Base-by-base conservation (phyloP, 1,284 basidiomycete species). In the Tylopilus sp. region DNA sequence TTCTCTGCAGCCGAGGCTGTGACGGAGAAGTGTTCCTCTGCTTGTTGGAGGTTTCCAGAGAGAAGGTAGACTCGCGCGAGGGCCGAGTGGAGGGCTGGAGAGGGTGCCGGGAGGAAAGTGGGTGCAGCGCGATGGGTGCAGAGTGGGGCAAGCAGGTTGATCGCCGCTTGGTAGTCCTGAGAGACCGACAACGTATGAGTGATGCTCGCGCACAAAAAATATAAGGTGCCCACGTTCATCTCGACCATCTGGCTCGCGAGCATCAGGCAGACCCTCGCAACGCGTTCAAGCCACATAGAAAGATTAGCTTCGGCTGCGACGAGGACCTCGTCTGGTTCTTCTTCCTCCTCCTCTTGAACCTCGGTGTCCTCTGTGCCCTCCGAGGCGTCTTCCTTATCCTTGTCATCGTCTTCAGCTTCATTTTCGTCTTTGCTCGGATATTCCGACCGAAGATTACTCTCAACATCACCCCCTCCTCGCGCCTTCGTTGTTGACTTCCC, bases 231-330 rank as follows among this genome's bases (percentile, higher is more conserved):
- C 46, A 82, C 83, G 70, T 83, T 84, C 81, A 87, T 82, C 62
- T 90, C 89, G 44, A 85, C 71, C 58, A 91, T 65, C 65, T 89
- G 83, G 25, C 81, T 83, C 7, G 84, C 84, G 40, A 89, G 75
- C 53, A 90, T 87, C 49, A 89, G 64, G 48, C 74, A 80, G 12
- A 89, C 69, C 44, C 86, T 71, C 26, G 84, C 78, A 1, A 81
- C 82, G 42, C 89, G 76, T 66, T 90, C 87, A 53, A 80, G 81
- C 89, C 89, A 92, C 85, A 89, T 86, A 41, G 74, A 75, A 10
- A 73, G 64, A n/a, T 73, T 70, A 2, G 69, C 68, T 31, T 67
- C 57, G 48, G 79, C 76, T 6, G 54, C 49, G 5, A 35, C 36
- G 31, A 67, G 57, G 18, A 51, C 43, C 15, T 53, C 53, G 42